Evolutionary conservation across 139 green algal genomes (phyloP), one percentile per base, ranked within the genome.

Genomic region (Limnomonas spitsbergensis): DNA sequence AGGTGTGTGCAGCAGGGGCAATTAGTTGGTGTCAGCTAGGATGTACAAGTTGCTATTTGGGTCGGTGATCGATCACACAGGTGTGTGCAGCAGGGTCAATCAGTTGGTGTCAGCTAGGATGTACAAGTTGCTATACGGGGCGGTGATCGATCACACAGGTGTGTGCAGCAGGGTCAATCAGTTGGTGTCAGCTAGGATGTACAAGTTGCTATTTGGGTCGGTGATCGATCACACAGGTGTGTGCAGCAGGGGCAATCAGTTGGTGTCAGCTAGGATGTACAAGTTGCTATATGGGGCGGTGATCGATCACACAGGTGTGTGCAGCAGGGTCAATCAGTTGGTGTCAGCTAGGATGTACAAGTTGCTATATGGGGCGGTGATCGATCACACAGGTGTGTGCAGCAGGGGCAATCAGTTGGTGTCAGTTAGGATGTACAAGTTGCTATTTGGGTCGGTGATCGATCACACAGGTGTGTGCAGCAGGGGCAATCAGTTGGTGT

Each of bases 21-120:
- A n/a, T n/a, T n/a, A n/a, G n/a, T 98, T 98, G 81, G 92, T 98
- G 26, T 98, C 95, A 0, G 89, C 91, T 9, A 87, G 87, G 35
- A 85, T 83, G 54, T 93, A 93, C 75, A 73, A 85, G 75, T 89
- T 87, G 1, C 85, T 85, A 35, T 26, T 70, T 31, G 81, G 83
- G 76, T 72, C 80, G 32, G 80, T 84, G 34, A 91, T 91, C 3
- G 87, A 91, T 66, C 40, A 56, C 1, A 53, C 73, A 3, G 85
- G 88, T 39, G 36, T n/a, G n/a, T n/a, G n/a, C n/a, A n/a, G n/a
- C n/a, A n/a, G n/a, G n/a, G n/a, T n/a, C n/a, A n/a, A n/a, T n/a
- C n/a, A n/a, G n/a, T 98, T 98, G 81, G 92, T 98, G 26, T 98
- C 95, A 0, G 89, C 91, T 9, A 87, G 87, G 35, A 85, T 83